These are phyloP conservation scores for Ulvella scutata DNA, from an alignment of 139 green algal genomes.

Conservation along the genomic window DNA sequence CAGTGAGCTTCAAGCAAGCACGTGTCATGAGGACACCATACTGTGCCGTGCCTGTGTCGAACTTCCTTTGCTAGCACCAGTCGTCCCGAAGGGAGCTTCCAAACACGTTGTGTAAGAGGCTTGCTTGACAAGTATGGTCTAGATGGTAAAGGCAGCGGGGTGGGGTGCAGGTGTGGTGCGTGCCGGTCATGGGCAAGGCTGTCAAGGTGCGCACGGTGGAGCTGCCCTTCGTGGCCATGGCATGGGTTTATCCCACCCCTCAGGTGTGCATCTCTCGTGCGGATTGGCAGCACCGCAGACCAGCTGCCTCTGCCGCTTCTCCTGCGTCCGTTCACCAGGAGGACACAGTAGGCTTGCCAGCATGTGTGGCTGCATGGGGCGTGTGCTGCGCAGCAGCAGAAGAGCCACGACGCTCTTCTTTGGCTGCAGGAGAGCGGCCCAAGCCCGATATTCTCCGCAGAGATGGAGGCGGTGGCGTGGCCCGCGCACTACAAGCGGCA, in stretches of 20 bases:
- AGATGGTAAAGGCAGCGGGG: too few relatives aligned
- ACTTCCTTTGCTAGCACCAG: too few relatives aligned
- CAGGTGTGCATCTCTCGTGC: background rate
- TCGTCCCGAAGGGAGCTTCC: too few relatives aligned
- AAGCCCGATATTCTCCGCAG: background rate
- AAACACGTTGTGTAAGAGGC: too few relatives aligned
- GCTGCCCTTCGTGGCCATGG: constrained; percentile 1
- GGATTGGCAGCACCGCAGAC: too few relatives aligned
- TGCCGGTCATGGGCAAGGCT: constrained; percentile 1
- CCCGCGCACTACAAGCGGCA: background rate
- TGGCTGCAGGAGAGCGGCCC: background rate
- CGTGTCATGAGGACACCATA: too few relatives aligned
- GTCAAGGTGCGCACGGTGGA: constrained; percentile 1
- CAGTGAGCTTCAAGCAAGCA: too few relatives aligned
- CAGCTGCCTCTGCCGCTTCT: background rate
- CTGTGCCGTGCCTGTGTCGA: too few relatives aligned
- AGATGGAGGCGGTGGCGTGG: background rate
- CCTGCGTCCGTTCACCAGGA: background rate
- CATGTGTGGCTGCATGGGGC: background rate
- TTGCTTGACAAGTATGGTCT: too few relatives aligned
- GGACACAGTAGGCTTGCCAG: background rate
- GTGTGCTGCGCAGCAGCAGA: background rate
- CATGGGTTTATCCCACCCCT: background rate
- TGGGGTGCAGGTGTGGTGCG: background rate
- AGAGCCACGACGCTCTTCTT: background rate